A percentile compares a stretch with the other conserved stretches of the same genome.
phyloP scores from a whole-genome alignment of 495 filamentous ascomycete species.

The Penicillium riverlandense region DNA sequence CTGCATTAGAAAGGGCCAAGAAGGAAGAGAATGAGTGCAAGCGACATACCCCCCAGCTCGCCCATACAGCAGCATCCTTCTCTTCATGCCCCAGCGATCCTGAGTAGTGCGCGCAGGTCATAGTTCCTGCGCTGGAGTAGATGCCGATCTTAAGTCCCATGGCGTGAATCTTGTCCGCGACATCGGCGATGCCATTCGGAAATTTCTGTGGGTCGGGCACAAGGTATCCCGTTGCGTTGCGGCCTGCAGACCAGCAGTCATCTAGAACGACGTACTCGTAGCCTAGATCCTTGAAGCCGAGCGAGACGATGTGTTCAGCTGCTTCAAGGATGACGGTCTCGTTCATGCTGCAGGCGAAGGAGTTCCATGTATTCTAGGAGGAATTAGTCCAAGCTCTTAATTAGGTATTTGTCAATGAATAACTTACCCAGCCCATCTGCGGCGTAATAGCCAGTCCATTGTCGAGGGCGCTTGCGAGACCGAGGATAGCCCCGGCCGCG shows the following conservation, averaged over 20 bases:
- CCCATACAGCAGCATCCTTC: slow-evolving; percentile 54
- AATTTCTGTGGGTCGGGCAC: slow-evolving; percentile 32
- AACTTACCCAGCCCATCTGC: slow-evolving; percentile 32
- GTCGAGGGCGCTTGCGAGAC: slow-evolving; percentile 16
- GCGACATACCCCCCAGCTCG: slow-evolving; percentile 49
- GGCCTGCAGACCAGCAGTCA: slow-evolving; percentile 42
- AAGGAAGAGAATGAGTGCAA: too few species aligned
- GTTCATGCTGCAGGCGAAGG: slow-evolving; percentile 44
- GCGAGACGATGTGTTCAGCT: slow-evolving; percentile 39
- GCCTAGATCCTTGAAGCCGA: slow-evolving; percentile 44
- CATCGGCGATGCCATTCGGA: slow-evolving; percentile 41
- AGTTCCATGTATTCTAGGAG: slow-evolving; percentile 45
- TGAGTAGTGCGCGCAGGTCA: slow-evolving; percentile 40
- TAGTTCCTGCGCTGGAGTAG: slow-evolving; percentile 42
- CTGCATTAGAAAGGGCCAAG: not conserved
- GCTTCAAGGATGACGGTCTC: slow-evolving; percentile 41
- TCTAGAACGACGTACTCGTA: slow-evolving; percentile 52
- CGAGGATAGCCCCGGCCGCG: slow-evolving; percentile 1
- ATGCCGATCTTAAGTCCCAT: slow-evolving; percentile 44
- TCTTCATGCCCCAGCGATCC: slow-evolving; percentile 53
- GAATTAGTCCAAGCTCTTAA: not conserved
- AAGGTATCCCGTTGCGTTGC: slow-evolving; percentile 29
- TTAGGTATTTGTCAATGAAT: not conserved
- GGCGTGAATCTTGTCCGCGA: slow-evolving; percentile 35
- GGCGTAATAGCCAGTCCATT: slow-evolving; percentile 37